These are phyloP conservation scores for Alternaria rosae DNA, from an alignment of 2,329 filamentous ascomycete genomes.

Conservation along the genomic window DNA sequence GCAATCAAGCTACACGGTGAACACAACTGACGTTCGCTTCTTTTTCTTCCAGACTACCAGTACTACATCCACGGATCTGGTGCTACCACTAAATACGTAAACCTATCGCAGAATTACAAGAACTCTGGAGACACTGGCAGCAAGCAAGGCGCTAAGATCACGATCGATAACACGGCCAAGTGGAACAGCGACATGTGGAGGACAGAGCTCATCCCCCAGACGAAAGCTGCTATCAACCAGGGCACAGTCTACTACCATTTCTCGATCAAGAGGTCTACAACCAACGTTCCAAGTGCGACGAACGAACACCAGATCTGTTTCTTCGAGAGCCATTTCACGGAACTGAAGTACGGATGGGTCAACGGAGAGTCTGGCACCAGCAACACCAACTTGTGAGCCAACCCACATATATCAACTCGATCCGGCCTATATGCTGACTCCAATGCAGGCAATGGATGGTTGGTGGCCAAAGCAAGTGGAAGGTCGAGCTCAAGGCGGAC, in stretches of 20 bases:
- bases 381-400: slow-evolving; percentile 57
- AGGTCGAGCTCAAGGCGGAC: slow-evolving; percentile 65
- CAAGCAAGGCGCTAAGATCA: slow-evolving; percentile 72
- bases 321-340: slow-evolving; percentile 76
- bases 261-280: slow-evolving; percentile 66
- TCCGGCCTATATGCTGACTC: neutral
- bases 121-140: slow-evolving; percentile 70
- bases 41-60: slow-evolving; percentile 14
- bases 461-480: slow-evolving; percentile 68
- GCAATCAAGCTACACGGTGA: slow-evolving; percentile 37
- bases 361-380: slow-evolving; percentile 58
- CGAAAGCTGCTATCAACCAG: slow-evolving; percentile 67
- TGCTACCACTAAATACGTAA: slow-evolving; percentile 66
- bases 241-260: slow-evolving; percentile 78
- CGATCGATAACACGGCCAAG: slow-evolving; percentile 68
- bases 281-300: slow-evolving; percentile 66
- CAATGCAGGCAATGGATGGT: slow-evolving; percentile 65
- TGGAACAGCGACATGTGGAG: slow-evolving; percentile 80
- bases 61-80: slow-evolving; percentile 77
- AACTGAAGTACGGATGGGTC: slow-evolving; percentile 74
- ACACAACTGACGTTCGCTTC: neutral
- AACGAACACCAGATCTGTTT: slow-evolving; percentile 73
- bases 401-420: neutral
- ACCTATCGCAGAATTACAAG: slow-evolving; percentile 66
- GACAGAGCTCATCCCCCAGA: slow-evolving; percentile 77